Evolutionary conservation across 2,329 filamentous ascomycete species (phyloP).

Genomic region (Thermothelomyces thermophilus): DNA sequence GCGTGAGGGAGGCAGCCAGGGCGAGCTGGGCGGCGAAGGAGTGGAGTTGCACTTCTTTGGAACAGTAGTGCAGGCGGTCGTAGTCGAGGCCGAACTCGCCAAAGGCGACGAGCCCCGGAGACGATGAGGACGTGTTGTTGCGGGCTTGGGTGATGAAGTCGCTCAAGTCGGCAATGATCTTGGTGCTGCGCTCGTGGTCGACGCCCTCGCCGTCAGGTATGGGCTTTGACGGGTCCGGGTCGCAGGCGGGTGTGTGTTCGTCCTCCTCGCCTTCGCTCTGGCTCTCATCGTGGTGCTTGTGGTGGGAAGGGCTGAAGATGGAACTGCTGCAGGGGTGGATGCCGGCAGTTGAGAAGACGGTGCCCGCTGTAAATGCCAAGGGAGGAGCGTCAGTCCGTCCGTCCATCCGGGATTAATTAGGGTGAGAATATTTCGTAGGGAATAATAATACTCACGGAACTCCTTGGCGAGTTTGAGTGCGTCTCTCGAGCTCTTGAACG

Average conservation of each 20-base stretch:
- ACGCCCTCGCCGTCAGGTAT: conserved; percentile 41
- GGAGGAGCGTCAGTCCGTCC: conserved; percentile 3
- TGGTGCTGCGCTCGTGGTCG: conserved; percentile 38
- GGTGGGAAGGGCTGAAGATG: conserved; percentile 58
- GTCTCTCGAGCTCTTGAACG: conserved; percentile 68
- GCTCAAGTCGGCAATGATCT: conserved; percentile 54
- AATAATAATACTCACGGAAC: conserved; percentile 13
- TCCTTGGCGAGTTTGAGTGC: conserved; percentile 21
- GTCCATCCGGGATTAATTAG: not conserved
- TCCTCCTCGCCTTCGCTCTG: conserved; percentile 31
- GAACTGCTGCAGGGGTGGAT: conserved; percentile 87
- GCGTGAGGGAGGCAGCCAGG: conserved; percentile 59
- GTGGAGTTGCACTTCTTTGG: conserved; percentile 70
- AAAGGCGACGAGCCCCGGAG: conserved; percentile 64
- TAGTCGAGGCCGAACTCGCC: conserved; percentile 97
- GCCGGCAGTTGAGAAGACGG: conserved; percentile 84
- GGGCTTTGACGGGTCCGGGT: conserved; percentile 43
- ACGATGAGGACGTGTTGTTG: conserved; percentile 30
- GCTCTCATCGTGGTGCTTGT: conserved; percentile 40
- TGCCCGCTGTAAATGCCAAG: conserved; percentile 54
- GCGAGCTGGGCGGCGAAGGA: conserved; percentile 80
- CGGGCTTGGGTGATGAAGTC: conserved; percentile 56
- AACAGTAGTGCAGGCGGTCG: conserved; percentile 78
- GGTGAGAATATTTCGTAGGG: not conserved
- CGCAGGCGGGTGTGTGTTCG: conserved; percentile 46